These are phyloP conservation scores for Lactifluus echinatus DNA, from an alignment of 768 basidiomycete species.

Conservation along the genomic window DNA sequence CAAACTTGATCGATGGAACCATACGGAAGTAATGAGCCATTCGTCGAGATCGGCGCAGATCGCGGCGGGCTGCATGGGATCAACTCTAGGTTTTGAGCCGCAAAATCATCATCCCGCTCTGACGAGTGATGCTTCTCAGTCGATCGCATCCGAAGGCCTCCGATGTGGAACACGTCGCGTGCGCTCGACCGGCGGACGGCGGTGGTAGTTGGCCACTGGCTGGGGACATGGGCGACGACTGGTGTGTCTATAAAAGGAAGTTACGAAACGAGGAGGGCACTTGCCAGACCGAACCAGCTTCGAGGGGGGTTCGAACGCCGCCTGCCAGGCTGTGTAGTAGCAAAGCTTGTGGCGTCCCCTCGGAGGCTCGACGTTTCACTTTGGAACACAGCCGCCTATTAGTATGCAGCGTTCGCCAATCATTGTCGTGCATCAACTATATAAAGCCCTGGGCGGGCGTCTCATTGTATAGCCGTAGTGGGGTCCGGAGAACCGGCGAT, in stretches of 20 bases:
- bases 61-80: no score
- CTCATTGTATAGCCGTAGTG: not conserved
- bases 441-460: not conserved
- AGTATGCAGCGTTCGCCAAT: not conserved
- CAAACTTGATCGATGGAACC: not conserved
- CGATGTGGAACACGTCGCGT: not conserved
- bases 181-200: no score
- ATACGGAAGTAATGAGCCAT: not conserved
- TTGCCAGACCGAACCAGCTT: not conserved
- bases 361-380: not conserved
- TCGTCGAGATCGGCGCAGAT: not conserved
- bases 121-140: no score
- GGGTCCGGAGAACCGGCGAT: not conserved
- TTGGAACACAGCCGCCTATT: not conserved
- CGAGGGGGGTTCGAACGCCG: conserved; percentile 3
- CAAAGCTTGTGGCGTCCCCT: not conserved
- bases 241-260: not conserved
- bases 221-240: conserved; percentile 2
- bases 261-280: not conserved
- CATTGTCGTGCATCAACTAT: not conserved
- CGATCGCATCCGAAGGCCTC: not conserved
- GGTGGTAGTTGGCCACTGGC: not conserved
- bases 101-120: no score
- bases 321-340: not conserved
- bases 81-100: no score